phyloP scores from a whole-genome alignment of 2,329 filamentous ascomycete species.

The Lecanicillium sp. region DNA sequence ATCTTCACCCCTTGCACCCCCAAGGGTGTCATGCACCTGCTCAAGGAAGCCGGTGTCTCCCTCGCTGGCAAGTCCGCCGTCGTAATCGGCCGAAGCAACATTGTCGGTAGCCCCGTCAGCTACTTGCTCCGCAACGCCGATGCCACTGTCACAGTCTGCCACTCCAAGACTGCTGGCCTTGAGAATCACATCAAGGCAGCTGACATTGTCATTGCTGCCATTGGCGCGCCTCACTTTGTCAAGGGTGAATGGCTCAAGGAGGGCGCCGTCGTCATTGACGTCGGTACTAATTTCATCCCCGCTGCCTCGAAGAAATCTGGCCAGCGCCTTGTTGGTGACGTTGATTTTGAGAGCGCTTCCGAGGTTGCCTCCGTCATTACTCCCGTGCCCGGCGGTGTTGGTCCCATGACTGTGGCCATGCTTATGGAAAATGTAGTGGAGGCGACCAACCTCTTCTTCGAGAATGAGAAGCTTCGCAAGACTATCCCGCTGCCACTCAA shows the following conservation, averaged over 20 bases:
- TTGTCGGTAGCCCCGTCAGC: conserved; percentile 94
- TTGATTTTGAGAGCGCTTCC: conserved; percentile 79
- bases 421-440: conserved; percentile 91
- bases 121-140: conserved; percentile 92
- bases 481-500: conserved; percentile 80
- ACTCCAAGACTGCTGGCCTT: conserved; percentile 75
- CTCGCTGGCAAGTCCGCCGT: conserved; percentile 87
- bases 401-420: conserved; percentile 99
- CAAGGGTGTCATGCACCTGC: conserved; percentile 90
- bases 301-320: conserved; percentile 89
- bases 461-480: conserved; percentile 70
- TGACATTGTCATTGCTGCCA: conserved; percentile 86
- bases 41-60: conserved; percentile 76
- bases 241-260: conserved; percentile 95
- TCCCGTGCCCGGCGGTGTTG: conserved; percentile 91
- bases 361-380: conserved; percentile 90
- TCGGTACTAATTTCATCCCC: conserved; percentile 92
- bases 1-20: conserved; percentile 93
- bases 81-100: conserved; percentile 90
- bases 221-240: conserved; percentile 79
- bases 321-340: conserved; percentile 86
- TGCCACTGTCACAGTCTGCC: conserved; percentile 93
- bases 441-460: conserved; percentile 73
- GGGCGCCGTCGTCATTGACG: conserved; percentile 92
- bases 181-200: conserved; percentile 70